These are phyloP conservation scores for Boechera retrofracta DNA, from an alignment of 345 rosid species.

Conservation along the genomic window DNA sequence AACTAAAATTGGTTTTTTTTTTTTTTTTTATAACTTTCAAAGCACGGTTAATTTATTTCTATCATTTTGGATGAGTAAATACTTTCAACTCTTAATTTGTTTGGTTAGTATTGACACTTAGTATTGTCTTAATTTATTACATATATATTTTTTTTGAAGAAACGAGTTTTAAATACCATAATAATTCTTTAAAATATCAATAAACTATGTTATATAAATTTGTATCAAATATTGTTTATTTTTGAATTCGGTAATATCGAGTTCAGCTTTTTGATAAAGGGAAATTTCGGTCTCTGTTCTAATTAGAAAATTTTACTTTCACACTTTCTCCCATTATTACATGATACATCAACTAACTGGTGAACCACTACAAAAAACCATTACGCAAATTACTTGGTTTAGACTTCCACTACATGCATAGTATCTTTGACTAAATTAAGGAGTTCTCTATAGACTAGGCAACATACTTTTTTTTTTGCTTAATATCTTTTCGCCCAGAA, in stretches of 20 bases:
- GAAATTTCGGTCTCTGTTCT: background rate
- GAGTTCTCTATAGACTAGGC: background rate
- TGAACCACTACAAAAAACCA: constrained; percentile 9
- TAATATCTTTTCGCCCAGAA: constrained; percentile 43
- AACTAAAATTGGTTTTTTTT: background rate
- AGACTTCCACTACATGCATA: constrained; percentile 27
- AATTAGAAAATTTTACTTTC: background rate
- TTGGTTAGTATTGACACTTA: background rate
- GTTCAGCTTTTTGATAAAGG: background rate
- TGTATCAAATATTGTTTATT: background rate
- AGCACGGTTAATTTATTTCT: background rate
- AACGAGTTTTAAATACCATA: background rate
- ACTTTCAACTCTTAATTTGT: background rate
- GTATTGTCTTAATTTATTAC: background rate
- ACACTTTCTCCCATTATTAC: constrained; percentile 4
- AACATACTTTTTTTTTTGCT: constrained; percentile 7
- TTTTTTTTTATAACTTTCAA: background rate
- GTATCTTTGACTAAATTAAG: constrained; percentile 4
- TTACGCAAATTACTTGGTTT: constrained; percentile 9
- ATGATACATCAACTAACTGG: constrained; percentile 28
- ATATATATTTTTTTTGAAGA: background rate
- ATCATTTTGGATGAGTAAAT: background rate
- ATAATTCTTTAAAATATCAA: background rate
- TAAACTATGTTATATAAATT: background rate
- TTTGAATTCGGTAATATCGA: background rate